These are phyloP conservation scores for Staphylotrichum tortipilum DNA, from an alignment of 495 filamentous ascomycete genomes.

Conservation along the genomic window DNA sequence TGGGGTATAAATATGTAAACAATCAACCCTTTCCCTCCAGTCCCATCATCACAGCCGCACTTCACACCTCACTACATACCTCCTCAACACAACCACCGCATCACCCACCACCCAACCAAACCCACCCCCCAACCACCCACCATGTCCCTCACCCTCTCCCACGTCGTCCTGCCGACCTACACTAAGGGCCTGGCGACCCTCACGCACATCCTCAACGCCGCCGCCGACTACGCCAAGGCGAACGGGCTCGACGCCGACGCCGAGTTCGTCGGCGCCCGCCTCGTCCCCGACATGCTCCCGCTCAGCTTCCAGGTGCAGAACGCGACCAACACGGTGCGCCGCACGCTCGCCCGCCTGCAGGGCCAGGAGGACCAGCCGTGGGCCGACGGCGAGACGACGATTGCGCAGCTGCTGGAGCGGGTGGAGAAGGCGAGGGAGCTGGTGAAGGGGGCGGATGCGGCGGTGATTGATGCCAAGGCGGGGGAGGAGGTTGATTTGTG, in stretches of 20 bases:
- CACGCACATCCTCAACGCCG: conserved; percentile 20
- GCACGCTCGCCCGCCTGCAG: conserved; percentile 11
- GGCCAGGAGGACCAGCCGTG: conserved; percentile 3
- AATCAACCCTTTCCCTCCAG: too few relatives aligned
- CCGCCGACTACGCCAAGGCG: conserved; percentile 17
- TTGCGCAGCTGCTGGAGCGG: conserved; percentile 13
- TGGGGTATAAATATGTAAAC: too few relatives aligned
- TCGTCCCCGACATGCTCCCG: conserved; percentile 40
- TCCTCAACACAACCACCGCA: too few relatives aligned
- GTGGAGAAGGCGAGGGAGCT: conserved; percentile 8
- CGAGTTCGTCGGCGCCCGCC: conserved; percentile 21
- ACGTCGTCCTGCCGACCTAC: conserved; percentile 20
- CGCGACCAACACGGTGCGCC: conserved; percentile 22
- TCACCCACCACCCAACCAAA: neutral
- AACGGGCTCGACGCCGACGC: conserved; percentile 11
- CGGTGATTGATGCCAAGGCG: conserved; percentile 22
- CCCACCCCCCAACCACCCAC: neutral
- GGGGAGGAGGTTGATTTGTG: conserved; percentile 25
- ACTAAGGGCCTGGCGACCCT: conserved; percentile 23
- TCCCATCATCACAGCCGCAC: too few relatives aligned
- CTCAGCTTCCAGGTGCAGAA: conserved; percentile 41
- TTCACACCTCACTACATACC: too few relatives aligned
- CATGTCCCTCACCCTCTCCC: conserved; percentile 19
- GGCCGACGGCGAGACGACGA: conserved; percentile 18
- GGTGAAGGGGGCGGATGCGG: conserved; percentile 30